Evolutionary conservation across 257 asterid genomes (phyloP).

Genomic region (Ocimum tenuiflorum): DNA sequence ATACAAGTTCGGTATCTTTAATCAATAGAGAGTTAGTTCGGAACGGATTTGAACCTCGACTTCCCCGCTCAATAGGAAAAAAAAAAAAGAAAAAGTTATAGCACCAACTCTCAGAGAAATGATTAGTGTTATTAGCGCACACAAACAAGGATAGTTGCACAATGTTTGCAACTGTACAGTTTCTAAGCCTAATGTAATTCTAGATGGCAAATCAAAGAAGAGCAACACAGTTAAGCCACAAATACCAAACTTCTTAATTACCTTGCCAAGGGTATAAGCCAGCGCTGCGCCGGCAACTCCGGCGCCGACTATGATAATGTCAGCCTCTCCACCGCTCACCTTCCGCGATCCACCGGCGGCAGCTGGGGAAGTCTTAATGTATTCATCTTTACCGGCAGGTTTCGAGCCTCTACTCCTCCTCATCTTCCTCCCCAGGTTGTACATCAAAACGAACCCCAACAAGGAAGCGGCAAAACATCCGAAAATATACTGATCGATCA

Average conservation of each 20-base stretch:
- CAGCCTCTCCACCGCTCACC: slow-evolving; percentile 29
- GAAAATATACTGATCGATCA: slow-evolving; percentile 41
- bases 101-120: neutral
- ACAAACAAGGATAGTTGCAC: neutral
- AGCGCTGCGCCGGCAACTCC: slow-evolving; percentile 74
- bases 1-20: neutral
- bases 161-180: neutral
- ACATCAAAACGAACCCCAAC: slow-evolving; percentile 36
- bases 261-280: slow-evolving; percentile 74
- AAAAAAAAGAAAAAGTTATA: neutral
- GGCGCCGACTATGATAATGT: slow-evolving; percentile 64
- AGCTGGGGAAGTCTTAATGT: slow-evolving; percentile 11
- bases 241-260: slow-evolving; percentile 5
- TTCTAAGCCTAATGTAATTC: neutral
- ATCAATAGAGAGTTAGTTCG: neutral
- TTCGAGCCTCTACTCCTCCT: slow-evolving; percentile 29
- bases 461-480: slow-evolving; percentile 46
- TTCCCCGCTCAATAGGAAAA: neutral
- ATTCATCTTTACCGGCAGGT: slow-evolving; percentile 16
- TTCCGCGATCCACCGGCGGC: slow-evolving; percentile 11
- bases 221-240: neutral
- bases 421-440: slow-evolving; percentile 29
- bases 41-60: neutral
- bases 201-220: neutral
- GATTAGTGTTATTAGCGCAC: neutral